Base-by-base conservation (phyloP, 148 eudicot genomes). In the Heliosperma pusillum region DNA sequence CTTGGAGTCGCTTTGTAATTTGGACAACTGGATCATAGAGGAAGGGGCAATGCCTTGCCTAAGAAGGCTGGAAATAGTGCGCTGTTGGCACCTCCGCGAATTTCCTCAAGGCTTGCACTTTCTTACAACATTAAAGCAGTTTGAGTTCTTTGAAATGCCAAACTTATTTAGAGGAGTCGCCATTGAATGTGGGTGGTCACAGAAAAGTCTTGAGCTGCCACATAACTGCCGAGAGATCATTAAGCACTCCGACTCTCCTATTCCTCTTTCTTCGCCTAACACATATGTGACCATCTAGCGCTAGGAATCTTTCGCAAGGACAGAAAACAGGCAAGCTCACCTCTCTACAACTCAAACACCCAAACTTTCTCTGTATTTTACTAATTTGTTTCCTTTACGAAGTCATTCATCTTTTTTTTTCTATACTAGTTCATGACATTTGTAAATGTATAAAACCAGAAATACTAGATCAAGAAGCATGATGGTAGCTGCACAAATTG, bases 1-100 rank as follows among this genome's bases (percentile, higher is more conserved):
- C 56, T 9, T 78, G 1, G 65, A 50, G 60, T 16, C 44, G 12
- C 70, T 78, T 10, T 8, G 16, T 26, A 71, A 63, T 30, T 55
- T 63, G 64, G n/a, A 20, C 3, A 20, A 1, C 19, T 71, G 76
- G 80, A 64, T 6, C n/a, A 63, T 78, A 21, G 76, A 78, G 40
- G 20, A 63, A 27, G 80, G 76, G 2, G 33, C 80, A 8, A 71
- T 78, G 76, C 26, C 25, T 7, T 36, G 76, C 30, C 76, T 72
- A 20, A 71, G 52, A 44, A 78, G 62, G 36, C 55, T 72, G 16
- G 71, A 72, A 19, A 33, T 78, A 29, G 21, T 20, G 8, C 8
- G 26, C 0, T 78, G 80, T 64, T 33, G 50, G 65, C 64, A 47
- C 53, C 53, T 47, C 53, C 53, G 53, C 15, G 16, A 47, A 47